Evolutionary conservation across 192 early-diverging fungal species (phyloP).

Genomic region (Coemansia sp.): DNA sequence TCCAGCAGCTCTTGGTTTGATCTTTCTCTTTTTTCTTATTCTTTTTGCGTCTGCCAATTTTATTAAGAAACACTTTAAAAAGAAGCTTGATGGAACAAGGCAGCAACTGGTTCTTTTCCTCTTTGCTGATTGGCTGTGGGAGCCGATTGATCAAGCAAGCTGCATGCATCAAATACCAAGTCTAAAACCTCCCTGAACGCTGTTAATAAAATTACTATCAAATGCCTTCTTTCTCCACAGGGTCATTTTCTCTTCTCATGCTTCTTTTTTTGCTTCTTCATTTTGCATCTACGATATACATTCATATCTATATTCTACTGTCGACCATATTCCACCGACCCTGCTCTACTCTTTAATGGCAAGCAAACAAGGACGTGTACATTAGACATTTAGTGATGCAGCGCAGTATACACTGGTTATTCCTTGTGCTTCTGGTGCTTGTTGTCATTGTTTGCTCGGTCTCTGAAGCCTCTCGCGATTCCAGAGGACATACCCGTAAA

Average conservation of each 20-base stretch:
- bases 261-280: background rate
- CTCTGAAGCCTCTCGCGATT: background rate
- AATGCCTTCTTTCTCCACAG: too few relatives aligned
- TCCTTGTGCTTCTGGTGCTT: constrained; percentile 13
- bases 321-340: background rate
- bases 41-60: background rate
- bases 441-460: background rate
- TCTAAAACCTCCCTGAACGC: too few relatives aligned
- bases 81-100: too few relatives aligned
- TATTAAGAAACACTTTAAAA: too few relatives aligned
- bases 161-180: too few relatives aligned
- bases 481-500: background rate
- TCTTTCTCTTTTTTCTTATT: background rate
- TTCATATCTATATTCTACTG: background rate
- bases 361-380: background rate
- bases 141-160: too few relatives aligned
- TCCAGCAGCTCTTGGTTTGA: background rate
- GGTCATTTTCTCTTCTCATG: too few relatives aligned
- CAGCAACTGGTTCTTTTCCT: too few relatives aligned
- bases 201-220: too few relatives aligned
- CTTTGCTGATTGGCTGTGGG: too few relatives aligned
- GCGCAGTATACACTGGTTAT: background rate
- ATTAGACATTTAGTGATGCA: constrained; percentile 4
- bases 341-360: background rate
- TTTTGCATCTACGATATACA: background rate